A percentile compares a stretch with the other conserved stretches of the same genome.
These are phyloP conservation scores for Casaregolazyma lundiana DNA, from an alignment of 1,139 yeast genomes.

Conservation along the genomic window DNA sequence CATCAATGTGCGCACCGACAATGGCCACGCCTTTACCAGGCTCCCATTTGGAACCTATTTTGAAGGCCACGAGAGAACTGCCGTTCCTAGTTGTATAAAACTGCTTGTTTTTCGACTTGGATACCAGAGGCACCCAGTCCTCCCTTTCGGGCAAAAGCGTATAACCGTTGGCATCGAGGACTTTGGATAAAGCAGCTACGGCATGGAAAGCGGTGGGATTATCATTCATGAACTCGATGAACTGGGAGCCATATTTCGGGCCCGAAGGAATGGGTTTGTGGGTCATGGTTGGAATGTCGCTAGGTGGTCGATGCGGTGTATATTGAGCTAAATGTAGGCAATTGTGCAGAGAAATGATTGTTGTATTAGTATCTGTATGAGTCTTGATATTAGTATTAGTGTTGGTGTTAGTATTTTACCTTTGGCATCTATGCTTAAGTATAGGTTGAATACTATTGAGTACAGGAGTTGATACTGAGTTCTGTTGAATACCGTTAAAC, in stretches of 20 bases:
- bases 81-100: conserved; percentile 74
- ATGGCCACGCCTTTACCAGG: conserved; percentile 78
- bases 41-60: conserved; percentile 56
- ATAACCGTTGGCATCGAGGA: conserved; percentile 33
- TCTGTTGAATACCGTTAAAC: no score
- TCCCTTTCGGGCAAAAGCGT: conserved; percentile 64
- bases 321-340: no score
- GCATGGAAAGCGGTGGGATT: conserved; percentile 95
- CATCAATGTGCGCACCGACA: conserved; percentile 88
- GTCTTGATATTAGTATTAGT: no score
- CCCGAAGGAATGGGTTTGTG: neutral
- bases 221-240: conserved; percentile 72
- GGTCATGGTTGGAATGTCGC: no score
- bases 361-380: no score
- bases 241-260: conserved; percentile 36
- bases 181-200: conserved; percentile 48
- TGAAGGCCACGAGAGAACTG: conserved; percentile 77
- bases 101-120: conserved; percentile 39
- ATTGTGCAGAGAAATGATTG: conserved; percentile 1
- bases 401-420: no score
- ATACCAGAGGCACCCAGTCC: conserved; percentile 35
- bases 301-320: neutral
- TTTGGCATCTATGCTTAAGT: no score
- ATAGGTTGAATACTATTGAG: no score
- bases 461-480: no score